Conservation (phyloP, 805 yeast species). For the Hanseniaspora guilliermondii region DNA sequence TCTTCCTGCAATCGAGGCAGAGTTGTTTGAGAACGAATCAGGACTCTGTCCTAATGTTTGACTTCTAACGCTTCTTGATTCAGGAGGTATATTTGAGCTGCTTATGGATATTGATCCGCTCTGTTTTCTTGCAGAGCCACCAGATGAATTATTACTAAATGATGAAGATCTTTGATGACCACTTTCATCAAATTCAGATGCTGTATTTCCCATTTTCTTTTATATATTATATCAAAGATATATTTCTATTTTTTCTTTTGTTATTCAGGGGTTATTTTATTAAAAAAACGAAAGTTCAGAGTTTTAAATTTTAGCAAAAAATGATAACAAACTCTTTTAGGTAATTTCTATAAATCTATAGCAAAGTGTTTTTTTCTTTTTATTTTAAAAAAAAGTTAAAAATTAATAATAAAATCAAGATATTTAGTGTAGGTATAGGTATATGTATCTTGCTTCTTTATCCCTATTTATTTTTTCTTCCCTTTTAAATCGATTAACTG, state of each 20-base stretch:
- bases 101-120: not conserved
- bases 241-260: not conserved
- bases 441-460: too few relatives aligned
- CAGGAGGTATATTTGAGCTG: constrained; percentile 4
- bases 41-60: not conserved
- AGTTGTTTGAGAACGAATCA: not conserved
- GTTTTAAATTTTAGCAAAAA: too few relatives aligned
- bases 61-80: constrained; percentile 8
- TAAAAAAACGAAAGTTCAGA: too few relatives aligned
- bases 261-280: constrained; percentile 22
- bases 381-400: too few relatives aligned
- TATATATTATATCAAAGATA: not conserved
- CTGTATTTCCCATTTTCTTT: constrained; percentile 8
- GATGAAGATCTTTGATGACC: not conserved
- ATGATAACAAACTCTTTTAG: too few relatives aligned
- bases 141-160: not conserved
- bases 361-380: too few relatives aligned
- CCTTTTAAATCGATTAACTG: too few relatives aligned
- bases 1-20: constrained; percentile 11
- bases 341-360: too few relatives aligned
- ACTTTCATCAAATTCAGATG: constrained; percentile 3
- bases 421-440: too few relatives aligned
- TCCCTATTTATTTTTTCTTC: too few relatives aligned
- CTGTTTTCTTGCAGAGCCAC: not conserved
- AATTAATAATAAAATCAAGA: too few relatives aligned